Evolutionary conservation across 306 rosid genomes (phyloP), one percentile per base, ranked within the genome.

Genomic region (Dalbergia cultrata): DNA sequence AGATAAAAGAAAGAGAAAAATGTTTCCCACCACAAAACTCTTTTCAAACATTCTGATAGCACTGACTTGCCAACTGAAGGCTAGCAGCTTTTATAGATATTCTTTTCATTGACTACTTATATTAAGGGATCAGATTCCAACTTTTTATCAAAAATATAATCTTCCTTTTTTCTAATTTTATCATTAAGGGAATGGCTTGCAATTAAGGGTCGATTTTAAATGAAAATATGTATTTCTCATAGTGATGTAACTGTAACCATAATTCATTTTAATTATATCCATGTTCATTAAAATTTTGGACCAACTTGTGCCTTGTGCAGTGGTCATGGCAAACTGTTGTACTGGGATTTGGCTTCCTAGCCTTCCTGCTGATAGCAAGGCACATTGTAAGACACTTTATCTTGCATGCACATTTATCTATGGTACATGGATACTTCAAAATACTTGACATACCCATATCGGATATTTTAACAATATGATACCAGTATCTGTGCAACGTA

Each of bases 281-380:
- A 34, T 57, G 26, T 14, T 52, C 10, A 44, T 44, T 71, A 19
- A 70, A 49, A 18, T 47, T 72, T 72, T 79, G 67, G 66, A 19
- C 45, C 69, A 84, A 74, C 69, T 74, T 87, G 73, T 87, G 92
- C 91, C 69, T 69, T 87, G 74, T 87, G 90, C 97, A 96, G 98
- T 96, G 99, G 99, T 91, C 97, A 71, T 90, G 96, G 97, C 93
- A 92, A 89, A 93, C 98, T 9, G 84, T 96, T 76, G 35, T 90
- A 34, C 75, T 96, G 75, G 99, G 98, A 70, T 61, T 86, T 67
- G 41, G 87, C 70, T 96, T 93, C 88, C 81, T 96, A 19, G 63
- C 86, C 66, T 89, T 93, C 64, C 83, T 96, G 16, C 85, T 93
- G 65, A 75, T 70, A 69, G 84, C 99, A 60, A 92, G 97, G 80